Conservation (phyloP, 768 basidiomycete species). For the Neoboletus subvelutipes region DNA sequence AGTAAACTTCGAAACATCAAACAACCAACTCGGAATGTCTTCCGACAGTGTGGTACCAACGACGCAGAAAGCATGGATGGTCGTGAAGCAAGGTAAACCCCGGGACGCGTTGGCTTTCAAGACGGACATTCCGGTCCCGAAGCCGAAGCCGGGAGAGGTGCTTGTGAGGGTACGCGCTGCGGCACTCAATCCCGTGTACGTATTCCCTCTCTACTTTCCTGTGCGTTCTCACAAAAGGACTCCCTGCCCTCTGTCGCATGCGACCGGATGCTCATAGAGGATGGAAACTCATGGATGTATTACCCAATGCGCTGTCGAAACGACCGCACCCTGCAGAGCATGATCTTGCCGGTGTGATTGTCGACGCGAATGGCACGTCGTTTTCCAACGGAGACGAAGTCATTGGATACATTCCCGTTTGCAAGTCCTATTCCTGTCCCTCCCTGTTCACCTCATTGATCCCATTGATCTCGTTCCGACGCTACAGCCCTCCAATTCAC, state of each 20-base stretch:
- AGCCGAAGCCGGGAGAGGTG: slow-evolving; percentile 41
- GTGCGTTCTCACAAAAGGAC: background rate
- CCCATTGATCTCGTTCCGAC: background rate
- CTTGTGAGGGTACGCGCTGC: slow-evolving; percentile 52
- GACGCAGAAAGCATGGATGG: slow-evolving; percentile 33
- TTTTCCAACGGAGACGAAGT: slow-evolving; percentile 63
- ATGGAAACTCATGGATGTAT: slow-evolving; percentile 52
- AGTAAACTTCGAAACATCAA: background rate
- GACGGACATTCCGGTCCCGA: slow-evolving; percentile 32
- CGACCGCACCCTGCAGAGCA: slow-evolving; percentile 56
- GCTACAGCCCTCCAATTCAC: slow-evolving; percentile 29
- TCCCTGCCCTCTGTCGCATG: background rate
- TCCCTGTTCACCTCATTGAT: background rate
- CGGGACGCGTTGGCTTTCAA: slow-evolving; percentile 29
- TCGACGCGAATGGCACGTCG: slow-evolving; percentile 49
- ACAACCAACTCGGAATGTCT: slow-evolving; percentile 8
- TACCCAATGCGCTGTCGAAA: slow-evolving; percentile 47
- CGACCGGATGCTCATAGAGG: slow-evolving; percentile 42
- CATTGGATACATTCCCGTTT: slow-evolving; percentile 50
- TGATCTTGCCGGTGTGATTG: slow-evolving; percentile 65
- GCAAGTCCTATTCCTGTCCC: slow-evolving; percentile 24
- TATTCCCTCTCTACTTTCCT: background rate
- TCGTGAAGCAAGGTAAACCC: slow-evolving; percentile 31
- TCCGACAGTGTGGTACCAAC: slow-evolving; percentile 10
- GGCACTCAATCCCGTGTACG: slow-evolving; percentile 70